Evolutionary conservation across 2,329 filamentous ascomycete genomes (phyloP).

Genomic region (Diplodia scrobiculata): DNA sequence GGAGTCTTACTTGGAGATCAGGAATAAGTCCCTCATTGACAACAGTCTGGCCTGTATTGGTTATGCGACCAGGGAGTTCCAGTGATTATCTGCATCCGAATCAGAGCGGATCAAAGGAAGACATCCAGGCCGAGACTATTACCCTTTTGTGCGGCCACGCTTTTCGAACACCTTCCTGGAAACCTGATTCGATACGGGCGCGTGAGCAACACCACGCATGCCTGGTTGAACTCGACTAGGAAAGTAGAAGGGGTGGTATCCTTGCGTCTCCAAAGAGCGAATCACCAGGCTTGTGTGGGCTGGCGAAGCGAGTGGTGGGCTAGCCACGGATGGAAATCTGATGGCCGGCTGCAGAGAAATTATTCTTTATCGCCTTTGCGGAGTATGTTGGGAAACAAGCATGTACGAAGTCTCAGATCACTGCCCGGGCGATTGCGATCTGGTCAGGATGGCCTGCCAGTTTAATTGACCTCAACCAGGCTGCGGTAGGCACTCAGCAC

Average conservation of each 20-base stretch:
- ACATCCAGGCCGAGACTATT: not conserved
- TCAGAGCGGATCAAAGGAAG: not conserved
- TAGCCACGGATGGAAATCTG: conserved; percentile 21
- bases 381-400: not conserved
- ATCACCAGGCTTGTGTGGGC: conserved; percentile 5
- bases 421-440: no score
- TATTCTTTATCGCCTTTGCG: not conserved
- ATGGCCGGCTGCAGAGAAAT: conserved; percentile 16
- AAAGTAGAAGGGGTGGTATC: not conserved
- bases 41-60: not conserved
- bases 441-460: not conserved
- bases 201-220: not conserved
- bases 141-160: not conserved
- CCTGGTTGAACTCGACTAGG: not conserved
- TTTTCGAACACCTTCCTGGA: no score
- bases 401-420: no score
- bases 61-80: not conserved
- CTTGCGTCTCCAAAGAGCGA: not conserved
- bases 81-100: not conserved
- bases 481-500: conserved; percentile 2
- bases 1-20: not conserved
- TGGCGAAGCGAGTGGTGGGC: conserved; percentile 16
- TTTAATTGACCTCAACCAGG: not conserved
- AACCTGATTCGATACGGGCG: no score
- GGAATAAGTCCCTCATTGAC: not conserved